Evolutionary conservation across 139 green algal genomes (phyloP), one percentile per base, ranked within the genome.

Genomic region (Haematococcus sp.): DNA sequence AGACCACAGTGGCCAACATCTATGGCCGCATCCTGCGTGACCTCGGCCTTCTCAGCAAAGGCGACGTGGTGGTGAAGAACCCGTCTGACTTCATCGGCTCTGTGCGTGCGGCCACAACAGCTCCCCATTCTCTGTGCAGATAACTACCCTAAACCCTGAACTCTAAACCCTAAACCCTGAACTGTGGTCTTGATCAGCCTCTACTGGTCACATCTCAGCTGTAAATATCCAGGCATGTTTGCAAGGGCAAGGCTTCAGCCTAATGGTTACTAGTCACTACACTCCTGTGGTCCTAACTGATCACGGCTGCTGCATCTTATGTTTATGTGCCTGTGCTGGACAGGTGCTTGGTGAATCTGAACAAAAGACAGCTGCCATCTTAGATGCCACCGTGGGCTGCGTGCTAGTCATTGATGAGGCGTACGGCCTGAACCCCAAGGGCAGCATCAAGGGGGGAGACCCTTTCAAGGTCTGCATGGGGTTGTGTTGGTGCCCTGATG

Each of bases 371-470:
- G 34, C 40, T n/a, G 78, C 76, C 32, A 82, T 85, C 33, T 66
- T 88, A 55, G 79, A 88, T 27, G 75, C 74, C 13, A 64, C 76
- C 13, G 5, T 58, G 30, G 83, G 83, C 69, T 78, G 78, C 46
- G 83, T 88, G 58, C 79, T 88, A 59, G 79, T 88, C 35, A 88
- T 88, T 55, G 83, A 88, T 55, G 83, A 88, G 66, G 83, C 83
- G 1, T 85, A 88, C 49, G 76, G 78, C 0, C 60, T 87, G 70
- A 31, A 82, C 56, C 34, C 59, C 7, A 27, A 60, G 27, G 58
- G 56, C 23, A n/a, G n/a, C n/a, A n/a, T 2, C 11, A 65, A 43
- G 31, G 54, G 7, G 23, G 55, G 25, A 0, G 81, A 87, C 65
- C 74, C 74, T 0, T 87, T 71, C 74, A 80, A 76, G 77, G 81